These are phyloP conservation scores for Linum trigynum DNA, from an alignment of 345 rosid species.

Conservation along the genomic window DNA sequence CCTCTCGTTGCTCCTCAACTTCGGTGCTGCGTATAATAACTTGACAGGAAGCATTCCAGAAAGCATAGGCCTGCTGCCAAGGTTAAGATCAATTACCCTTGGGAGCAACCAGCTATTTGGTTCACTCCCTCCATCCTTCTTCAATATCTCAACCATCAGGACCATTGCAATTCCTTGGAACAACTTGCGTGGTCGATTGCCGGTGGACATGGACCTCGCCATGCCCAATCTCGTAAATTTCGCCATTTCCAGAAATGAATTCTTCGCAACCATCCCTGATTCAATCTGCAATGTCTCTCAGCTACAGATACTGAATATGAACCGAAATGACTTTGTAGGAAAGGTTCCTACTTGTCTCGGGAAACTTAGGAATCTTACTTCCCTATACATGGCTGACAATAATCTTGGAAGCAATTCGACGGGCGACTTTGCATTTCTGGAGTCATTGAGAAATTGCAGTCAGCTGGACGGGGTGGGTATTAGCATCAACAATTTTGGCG, in stretches of 20 bases:
- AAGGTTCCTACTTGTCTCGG: not conserved
- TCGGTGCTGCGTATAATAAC: conserved; percentile 10
- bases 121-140: conserved; percentile 12
- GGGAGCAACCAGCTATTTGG: conserved; percentile 12
- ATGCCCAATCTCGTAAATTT: conserved; percentile 10
- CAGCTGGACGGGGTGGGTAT: too few relatives aligned
- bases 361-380: not conserved
- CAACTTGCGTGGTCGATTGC: conserved; percentile 16
- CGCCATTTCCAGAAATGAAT: not conserved
- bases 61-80: conserved; percentile 3
- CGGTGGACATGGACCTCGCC: conserved; percentile 9
- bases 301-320: not conserved
- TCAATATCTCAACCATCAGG: conserved; percentile 12
- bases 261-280: conserved; percentile 11
- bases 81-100: not conserved
- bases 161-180: not conserved
- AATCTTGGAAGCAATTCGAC: not conserved
- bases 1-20: not conserved
- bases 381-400: not conserved
- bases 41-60: conserved; percentile 14
- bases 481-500: conserved; percentile 8
- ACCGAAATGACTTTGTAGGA: not conserved
- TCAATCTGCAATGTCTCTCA: conserved; percentile 20
- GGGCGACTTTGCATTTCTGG: not conserved
- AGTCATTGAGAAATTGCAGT: not conserved